A percentile compares a stretch with the other conserved stretches of the same genome.
These are phyloP conservation scores for Fusarium piperis DNA, from an alignment of 2,329 filamentous ascomycete genomes.

Conservation along the genomic window DNA sequence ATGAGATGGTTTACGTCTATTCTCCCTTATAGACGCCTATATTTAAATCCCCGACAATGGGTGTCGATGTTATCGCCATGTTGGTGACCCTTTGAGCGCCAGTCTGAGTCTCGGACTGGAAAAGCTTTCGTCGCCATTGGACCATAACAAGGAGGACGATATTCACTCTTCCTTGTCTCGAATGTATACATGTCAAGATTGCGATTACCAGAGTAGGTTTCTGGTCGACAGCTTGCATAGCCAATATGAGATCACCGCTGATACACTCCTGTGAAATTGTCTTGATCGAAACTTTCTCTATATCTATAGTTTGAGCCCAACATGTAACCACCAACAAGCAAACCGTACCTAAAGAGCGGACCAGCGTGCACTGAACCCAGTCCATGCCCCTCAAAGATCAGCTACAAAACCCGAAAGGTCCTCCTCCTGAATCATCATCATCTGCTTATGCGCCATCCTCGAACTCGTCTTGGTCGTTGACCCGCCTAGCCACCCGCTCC, in stretches of 20 bases:
- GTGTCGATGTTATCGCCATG: neutral
- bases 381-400: conserved; percentile 16
- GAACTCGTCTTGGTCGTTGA: conserved; percentile 51
- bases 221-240: neutral
- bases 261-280: neutral
- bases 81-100: neutral
- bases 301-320: neutral
- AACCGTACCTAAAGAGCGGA: neutral
- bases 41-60: neutral
- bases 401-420: conserved; percentile 49
- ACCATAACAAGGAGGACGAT: neutral
- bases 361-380: neutral
- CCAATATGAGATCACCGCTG: neutral
- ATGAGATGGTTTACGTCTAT: neutral
- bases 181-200: neutral
- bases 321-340: neutral
- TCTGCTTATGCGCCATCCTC: conserved; percentile 54
- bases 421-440: conserved; percentile 56
- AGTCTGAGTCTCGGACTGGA: neutral
- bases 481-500: conserved; percentile 57
- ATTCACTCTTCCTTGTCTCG: neutral
- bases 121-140: no score
- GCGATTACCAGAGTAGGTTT: neutral
- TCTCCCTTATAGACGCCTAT: no score
- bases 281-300: neutral